Percentiles rank a stretch among this genome's conserved stretches.
Evolutionary conservation across 208 protist species (phyloP).

Genomic region (Trypanosoma melophagium): DNA sequence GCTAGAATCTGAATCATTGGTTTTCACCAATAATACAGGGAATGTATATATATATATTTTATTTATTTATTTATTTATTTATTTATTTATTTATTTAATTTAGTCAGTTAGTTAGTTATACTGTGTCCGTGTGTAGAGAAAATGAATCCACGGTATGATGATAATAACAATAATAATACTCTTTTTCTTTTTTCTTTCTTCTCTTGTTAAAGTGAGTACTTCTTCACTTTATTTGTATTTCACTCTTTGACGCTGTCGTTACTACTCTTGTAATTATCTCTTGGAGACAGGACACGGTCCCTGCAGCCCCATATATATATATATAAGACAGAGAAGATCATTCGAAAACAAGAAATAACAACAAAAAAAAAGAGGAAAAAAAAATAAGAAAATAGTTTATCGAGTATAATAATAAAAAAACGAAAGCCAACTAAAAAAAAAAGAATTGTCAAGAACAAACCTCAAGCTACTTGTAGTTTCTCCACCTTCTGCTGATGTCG

Average conservation of each 20-base stretch:
- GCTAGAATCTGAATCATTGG: constrained; percentile 63
- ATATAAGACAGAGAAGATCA: not conserved
- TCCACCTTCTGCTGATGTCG: no score
- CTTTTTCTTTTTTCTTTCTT: not conserved
- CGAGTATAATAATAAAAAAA: no score
- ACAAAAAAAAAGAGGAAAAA: constrained; percentile 11
- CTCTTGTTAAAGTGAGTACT: not conserved
- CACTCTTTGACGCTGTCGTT: not conserved
- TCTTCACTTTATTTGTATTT: not conserved
- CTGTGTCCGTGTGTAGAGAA: no score
- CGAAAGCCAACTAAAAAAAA: no score
- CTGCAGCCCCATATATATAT: not conserved
- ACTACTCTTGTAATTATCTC: no score
- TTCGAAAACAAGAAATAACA: not conserved
- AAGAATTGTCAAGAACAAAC: no score
- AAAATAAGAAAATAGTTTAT: not conserved
- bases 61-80: not conserved
- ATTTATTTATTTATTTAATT: not conserved
- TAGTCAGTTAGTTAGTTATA: no score
- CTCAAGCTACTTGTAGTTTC: not conserved
- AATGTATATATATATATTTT: no score
- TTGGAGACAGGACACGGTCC: no score
- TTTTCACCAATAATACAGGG: no score
- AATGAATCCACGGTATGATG: no score
- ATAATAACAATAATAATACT: not conserved